Percentiles rank a stretch among this genome's conserved stretches.
Conservation (phyloP, 2,329 filamentous ascomycete genomes). For the Colletotrichum melonis region DNA sequence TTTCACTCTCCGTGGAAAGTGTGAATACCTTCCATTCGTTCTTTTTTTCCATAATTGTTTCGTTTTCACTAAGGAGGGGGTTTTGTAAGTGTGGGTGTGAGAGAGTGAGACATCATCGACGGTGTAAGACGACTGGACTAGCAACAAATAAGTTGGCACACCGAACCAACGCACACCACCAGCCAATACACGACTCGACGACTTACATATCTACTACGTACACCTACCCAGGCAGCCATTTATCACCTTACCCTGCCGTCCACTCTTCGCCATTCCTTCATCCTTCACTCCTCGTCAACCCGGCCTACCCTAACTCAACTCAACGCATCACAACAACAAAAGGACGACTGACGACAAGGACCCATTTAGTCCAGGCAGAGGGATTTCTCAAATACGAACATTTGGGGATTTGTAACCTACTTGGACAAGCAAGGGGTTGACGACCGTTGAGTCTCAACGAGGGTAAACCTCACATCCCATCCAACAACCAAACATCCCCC, state of each 20-base stretch:
- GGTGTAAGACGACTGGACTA: slow-evolving; percentile 16
- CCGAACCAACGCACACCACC: not conserved
- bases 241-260: slow-evolving; percentile 1
- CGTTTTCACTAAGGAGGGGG: not conserved
- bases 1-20: not conserved
- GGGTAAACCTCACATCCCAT: not conserved
- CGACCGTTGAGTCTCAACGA: not conserved
- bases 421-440: not conserved
- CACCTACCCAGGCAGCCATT: slow-evolving; percentile 11
- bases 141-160: not conserved
- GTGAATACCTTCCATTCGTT: slow-evolving; percentile 9
- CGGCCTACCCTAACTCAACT: no score
- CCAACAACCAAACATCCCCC: not conserved
- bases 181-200: not conserved
- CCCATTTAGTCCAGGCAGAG: slow-evolving; percentile 15
- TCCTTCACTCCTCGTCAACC: not conserved
- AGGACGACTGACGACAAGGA: not conserved
- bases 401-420: not conserved
- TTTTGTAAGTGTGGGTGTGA: not conserved
- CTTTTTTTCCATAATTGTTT: not conserved
- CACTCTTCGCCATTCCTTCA: not conserved
- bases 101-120: not conserved
- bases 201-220: not conserved
- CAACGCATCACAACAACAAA: not conserved
- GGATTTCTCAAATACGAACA: not conserved